These are phyloP conservation scores for Mycena capillaripes DNA, from an alignment of 768 basidiomycete genomes.

Conservation along the genomic window DNA sequence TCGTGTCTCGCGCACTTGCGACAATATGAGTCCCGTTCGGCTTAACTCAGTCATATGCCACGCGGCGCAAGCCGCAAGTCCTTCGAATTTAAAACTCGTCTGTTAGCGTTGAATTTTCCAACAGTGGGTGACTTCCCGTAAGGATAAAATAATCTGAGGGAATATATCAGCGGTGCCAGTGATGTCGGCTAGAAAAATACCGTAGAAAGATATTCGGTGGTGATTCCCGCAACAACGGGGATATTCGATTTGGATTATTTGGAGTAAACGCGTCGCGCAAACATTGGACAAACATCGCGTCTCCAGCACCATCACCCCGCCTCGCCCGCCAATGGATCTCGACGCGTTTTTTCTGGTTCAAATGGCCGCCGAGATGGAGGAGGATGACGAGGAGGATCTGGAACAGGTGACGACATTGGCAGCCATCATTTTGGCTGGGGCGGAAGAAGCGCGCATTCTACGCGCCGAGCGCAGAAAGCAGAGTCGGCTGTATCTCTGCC, in stretches of 20 bases:
- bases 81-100: too few relatives aligned
- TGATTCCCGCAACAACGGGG: neutral
- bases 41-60: too few relatives aligned
- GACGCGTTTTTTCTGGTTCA: neutral
- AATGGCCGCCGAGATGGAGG: neutral
- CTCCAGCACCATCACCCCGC: neutral
- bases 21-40: too few relatives aligned
- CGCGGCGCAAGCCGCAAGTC: too few relatives aligned
- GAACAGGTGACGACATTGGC: too few relatives aligned
- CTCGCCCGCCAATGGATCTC: neutral
- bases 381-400: neutral
- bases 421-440: neutral
- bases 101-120: too few relatives aligned
- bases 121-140: too few relatives aligned
- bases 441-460: neutral
- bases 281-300: neutral
- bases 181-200: too few relatives aligned
- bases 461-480: conserved; percentile 12
- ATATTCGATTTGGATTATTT: neutral
- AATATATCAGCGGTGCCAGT: too few relatives aligned
- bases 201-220: too few relatives aligned
- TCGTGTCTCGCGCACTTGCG: too few relatives aligned
- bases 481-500: conserved; percentile 43
- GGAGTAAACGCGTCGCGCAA: neutral
- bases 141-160: too few relatives aligned